Evolutionary conservation across 2,329 filamentous ascomycete species (phyloP).

Genomic region (Paracorniculantispora psalliotae): DNA sequence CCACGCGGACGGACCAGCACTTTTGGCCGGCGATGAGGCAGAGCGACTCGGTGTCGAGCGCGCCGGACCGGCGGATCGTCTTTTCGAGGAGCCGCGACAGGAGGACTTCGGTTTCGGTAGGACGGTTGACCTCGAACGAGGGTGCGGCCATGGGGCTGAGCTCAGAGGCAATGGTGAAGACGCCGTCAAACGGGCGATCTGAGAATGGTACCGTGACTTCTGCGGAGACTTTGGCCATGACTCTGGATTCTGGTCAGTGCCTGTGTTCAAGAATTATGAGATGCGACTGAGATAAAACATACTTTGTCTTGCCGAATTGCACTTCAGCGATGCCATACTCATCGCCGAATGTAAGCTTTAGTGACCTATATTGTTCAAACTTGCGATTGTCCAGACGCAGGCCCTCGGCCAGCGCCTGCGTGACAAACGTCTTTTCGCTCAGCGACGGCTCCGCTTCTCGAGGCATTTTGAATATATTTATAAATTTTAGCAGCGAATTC

Average conservation of each 20-base stretch:
- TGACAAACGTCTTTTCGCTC: slow-evolving; percentile 82
- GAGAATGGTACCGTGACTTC: slow-evolving; percentile 81
- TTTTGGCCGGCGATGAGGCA: slow-evolving; percentile 88
- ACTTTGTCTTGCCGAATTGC: slow-evolving; percentile 86
- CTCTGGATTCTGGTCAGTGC: slow-evolving; percentile 43
- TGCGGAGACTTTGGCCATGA: slow-evolving; percentile 79
- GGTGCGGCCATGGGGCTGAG: slow-evolving; percentile 89
- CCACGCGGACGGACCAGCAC: slow-evolving; percentile 86
- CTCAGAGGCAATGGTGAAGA: slow-evolving; percentile 89
- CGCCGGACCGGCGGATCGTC: slow-evolving; percentile 84
- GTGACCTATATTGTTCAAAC: slow-evolving; percentile 71
- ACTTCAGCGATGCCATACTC: slow-evolving; percentile 90
- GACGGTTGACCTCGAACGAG: slow-evolving; percentile 79
- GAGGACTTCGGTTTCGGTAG: slow-evolving; percentile 77
- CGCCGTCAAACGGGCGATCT: slow-evolving; percentile 90
- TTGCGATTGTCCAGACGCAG: slow-evolving; percentile 79
- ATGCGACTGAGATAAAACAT: slow-evolving; percentile 19
- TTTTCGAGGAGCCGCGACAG: slow-evolving; percentile 89
- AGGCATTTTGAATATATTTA: slow-evolving; percentile 59
- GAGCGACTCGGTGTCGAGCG: slow-evolving; percentile 90
- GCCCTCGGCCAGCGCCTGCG: slow-evolving; percentile 74
- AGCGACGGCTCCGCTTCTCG: slow-evolving; percentile 86
- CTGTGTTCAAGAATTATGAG: slow-evolving; percentile 8
- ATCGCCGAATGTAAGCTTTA: slow-evolving; percentile 79
- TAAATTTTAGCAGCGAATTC: background rate